These are phyloP conservation scores for Tulasnella calospora DNA, from an alignment of 768 basidiomycete species.

Conservation along the genomic window DNA sequence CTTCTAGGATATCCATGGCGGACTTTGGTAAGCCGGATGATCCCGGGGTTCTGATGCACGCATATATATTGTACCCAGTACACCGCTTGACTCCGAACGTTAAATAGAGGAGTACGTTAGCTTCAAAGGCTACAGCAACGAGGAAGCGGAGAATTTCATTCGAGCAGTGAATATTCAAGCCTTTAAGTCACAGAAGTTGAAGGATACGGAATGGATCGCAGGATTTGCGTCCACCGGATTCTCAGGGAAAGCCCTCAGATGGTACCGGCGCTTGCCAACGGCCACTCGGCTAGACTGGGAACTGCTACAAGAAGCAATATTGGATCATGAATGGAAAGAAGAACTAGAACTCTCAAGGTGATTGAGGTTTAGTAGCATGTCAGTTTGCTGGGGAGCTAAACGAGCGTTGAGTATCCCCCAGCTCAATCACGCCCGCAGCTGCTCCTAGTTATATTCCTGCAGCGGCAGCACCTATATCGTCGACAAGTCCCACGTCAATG, in stretches of 20 bases:
- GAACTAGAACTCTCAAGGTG: background rate
- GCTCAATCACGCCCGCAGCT: background rate
- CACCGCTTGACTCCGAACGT: background rate
- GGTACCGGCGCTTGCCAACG: background rate
- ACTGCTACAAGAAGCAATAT: background rate
- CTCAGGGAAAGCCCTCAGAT: background rate
- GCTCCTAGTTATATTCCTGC: background rate
- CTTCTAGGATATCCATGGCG: background rate
- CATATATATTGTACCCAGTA: background rate
- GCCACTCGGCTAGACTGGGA: background rate
- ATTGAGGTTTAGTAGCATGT: background rate
- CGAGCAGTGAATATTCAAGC: background rate
- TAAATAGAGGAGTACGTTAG: background rate
- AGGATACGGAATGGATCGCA: conserved; percentile 1
- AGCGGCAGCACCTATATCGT: background rate
- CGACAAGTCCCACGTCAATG: background rate
- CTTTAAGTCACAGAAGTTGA: background rate
- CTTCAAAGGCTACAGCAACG: background rate
- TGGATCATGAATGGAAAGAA: background rate
- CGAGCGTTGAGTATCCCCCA: background rate
- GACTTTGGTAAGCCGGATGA: background rate
- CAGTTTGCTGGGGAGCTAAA: background rate
- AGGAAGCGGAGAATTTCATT: background rate
- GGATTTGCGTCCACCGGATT: background rate
- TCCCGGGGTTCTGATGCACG: too few relatives aligned